Conservation (phyloP, 495 filamentous ascomycete genomes). For the Sphaerosporella brunnea region DNA sequence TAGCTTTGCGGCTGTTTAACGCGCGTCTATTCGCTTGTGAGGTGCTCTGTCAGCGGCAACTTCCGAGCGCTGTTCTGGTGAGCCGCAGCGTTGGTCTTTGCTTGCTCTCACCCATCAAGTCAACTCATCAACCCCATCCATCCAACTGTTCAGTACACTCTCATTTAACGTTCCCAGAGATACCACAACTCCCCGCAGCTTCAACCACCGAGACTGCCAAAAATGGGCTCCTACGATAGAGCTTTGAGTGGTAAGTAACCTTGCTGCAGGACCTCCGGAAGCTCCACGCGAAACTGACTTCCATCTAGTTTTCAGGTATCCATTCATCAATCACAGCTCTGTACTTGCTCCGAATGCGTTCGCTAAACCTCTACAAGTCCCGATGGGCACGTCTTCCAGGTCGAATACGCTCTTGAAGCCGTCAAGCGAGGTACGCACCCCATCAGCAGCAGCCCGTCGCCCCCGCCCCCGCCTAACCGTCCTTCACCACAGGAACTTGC, state of each 20-base stretch:
- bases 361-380: conserved; percentile 40
- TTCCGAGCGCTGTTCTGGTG: conserved; percentile 5
- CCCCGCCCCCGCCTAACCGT: neutral
- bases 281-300: conserved; percentile 28
- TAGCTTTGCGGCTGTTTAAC: too few species aligned
- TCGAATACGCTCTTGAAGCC: conserved; percentile 97
- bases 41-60: conserved; percentile 5
- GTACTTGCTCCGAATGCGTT: conserved; percentile 15
- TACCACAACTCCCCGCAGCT: conserved; percentile 4
- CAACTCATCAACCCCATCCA: conserved; percentile 10
- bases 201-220: neutral
- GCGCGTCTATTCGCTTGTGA: too few species aligned
- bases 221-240: conserved; percentile 69
- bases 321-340: conserved; percentile 24
- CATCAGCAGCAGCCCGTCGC: neutral
- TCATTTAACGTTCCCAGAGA: too few species aligned
- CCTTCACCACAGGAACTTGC: conserved; percentile 55
- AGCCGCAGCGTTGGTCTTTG: neutral
- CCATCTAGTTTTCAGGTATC: conserved; percentile 48
- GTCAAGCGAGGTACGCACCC: conserved; percentile 71
- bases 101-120: neutral
- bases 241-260: conserved; percentile 68
- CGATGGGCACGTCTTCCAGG: conserved; percentile 98
- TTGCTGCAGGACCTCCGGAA: conserved; percentile 10
- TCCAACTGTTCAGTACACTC: too few species aligned